A percentile compares a stretch with the other conserved stretches of the same genome.
These are phyloP conservation scores for Colletotrichum musae DNA, from an alignment of 2,329 filamentous ascomycete species.

Conservation along the genomic window DNA sequence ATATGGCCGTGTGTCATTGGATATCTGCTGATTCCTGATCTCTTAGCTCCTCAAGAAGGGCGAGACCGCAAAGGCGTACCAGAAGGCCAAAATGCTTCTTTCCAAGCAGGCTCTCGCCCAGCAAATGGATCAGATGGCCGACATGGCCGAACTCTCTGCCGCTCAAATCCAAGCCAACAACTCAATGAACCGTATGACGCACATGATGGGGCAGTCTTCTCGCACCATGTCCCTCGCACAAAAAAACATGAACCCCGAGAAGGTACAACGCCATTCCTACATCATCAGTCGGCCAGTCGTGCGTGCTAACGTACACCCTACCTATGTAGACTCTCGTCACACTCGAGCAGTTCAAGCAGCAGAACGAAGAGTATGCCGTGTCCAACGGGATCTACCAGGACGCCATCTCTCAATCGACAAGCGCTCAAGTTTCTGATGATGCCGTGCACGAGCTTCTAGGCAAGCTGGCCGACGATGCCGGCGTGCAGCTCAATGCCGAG, in stretches of 20 bases:
- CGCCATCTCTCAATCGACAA: conserved; percentile 83
- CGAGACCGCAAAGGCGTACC: conserved; percentile 74
- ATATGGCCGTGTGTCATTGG: neutral
- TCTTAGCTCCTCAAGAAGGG: conserved; percentile 70
- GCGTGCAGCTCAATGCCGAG: conserved; percentile 84
- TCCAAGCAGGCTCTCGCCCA: conserved; percentile 73
- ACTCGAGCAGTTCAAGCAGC: conserved; percentile 72
- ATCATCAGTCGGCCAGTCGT: too few relatives aligned
- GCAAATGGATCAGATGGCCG: conserved; percentile 76
- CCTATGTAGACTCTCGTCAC: conserved; percentile 67
- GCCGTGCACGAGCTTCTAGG: conserved; percentile 89
- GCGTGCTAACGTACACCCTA: neutral
- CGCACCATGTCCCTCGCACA: conserved; percentile 72
- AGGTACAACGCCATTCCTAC: conserved; percentile 52
- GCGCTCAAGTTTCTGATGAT: conserved; percentile 81
- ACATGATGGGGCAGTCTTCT: conserved; percentile 74
- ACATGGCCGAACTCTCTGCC: conserved; percentile 73
- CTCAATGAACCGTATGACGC: conserved; percentile 75
- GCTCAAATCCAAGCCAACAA: conserved; percentile 77
- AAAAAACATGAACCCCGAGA: conserved; percentile 71
- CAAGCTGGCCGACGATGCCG: conserved; percentile 90
- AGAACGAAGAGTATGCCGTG: conserved; percentile 76
- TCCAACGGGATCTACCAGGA: conserved; percentile 86
- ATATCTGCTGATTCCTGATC: neutral
- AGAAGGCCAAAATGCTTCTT: conserved; percentile 74